These are phyloP conservation scores for Cymbomonas tetramitiformis DNA, from an alignment of 139 green algal genomes.

Conservation along the genomic window DNA sequence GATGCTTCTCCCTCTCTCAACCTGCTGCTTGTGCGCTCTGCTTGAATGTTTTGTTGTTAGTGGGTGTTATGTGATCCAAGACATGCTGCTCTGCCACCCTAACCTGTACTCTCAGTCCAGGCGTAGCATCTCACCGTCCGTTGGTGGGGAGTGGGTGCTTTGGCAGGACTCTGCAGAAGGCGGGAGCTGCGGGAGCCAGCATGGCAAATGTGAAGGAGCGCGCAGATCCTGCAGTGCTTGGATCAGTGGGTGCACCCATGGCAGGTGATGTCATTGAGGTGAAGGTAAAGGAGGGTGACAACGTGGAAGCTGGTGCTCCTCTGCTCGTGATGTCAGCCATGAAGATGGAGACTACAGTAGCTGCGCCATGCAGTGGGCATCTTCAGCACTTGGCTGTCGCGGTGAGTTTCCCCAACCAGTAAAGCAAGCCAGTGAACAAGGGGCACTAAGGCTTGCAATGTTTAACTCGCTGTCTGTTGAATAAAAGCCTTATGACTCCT, in stretches of 20 bases:
- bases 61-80: no score
- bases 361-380: conserved; percentile 43
- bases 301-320: conserved; percentile 56
- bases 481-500: no score
- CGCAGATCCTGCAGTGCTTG: conserved; percentile 30
- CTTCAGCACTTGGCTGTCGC: conserved; percentile 15
- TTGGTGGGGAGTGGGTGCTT: no score
- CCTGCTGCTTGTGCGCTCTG: no score
- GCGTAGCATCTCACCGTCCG: no score
- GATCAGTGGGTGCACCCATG: conserved; percentile 74
- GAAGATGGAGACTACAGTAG: conserved; percentile 93
- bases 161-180: conserved; percentile 9
- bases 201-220: conserved; percentile 16
- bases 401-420: no score
- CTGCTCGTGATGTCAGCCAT: conserved; percentile 75
- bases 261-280: conserved; percentile 70
- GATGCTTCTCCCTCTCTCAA: conserved; percentile 16
- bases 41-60: no score
- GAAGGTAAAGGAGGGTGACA: conserved; percentile 29
- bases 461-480: no score
- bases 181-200: background rate
- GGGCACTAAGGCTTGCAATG: no score
- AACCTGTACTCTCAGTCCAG: no score
- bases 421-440: no score
- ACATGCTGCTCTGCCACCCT: no score